Conservation (phyloP, 371 early-diverging fungal genomes). For the Fennellomyces sp. region DNA sequence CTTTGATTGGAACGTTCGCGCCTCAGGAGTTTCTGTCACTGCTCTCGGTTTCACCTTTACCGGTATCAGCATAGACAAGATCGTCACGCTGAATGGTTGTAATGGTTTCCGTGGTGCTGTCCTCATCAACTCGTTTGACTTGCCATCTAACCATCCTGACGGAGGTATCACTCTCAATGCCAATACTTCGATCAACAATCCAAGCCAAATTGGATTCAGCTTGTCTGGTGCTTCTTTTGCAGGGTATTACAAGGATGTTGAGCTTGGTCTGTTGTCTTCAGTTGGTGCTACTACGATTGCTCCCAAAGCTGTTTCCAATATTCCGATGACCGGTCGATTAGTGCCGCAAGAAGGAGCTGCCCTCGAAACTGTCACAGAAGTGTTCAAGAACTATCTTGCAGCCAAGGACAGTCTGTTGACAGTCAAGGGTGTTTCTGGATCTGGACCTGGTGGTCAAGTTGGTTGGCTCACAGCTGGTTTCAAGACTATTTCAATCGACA, state of each 20-base stretch:
- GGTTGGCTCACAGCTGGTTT: conserved; percentile 63
- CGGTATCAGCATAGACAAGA: conserved; percentile 58
- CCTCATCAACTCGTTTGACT: conserved; percentile 52
- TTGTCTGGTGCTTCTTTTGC: conserved; percentile 40
- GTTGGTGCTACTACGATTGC: conserved; percentile 38
- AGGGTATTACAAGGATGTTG: conserved; percentile 26
- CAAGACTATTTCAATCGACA: conserved; percentile 50
- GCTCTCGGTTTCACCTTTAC: conserved; percentile 61
- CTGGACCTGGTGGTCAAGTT: conserved; percentile 54
- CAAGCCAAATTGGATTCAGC: conserved; percentile 60
- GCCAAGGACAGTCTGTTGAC: conserved; percentile 49
- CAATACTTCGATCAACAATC: conserved; percentile 50
- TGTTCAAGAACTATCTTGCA: conserved; percentile 56
- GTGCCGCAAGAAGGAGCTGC: conserved; percentile 53
- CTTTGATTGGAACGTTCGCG: conserved; percentile 62
- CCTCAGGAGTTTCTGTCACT: conserved; percentile 51
- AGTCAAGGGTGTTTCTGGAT: conserved; percentile 57
- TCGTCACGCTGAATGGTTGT: conserved; percentile 54
- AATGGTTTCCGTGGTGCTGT: conserved; percentile 58
- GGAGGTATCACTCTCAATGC: conserved; percentile 61
- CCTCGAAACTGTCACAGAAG: conserved; percentile 50
- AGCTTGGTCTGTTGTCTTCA: conserved; percentile 39
- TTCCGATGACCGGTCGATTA: conserved; percentile 59
- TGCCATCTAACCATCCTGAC: conserved; percentile 58
- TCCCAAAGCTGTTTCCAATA: conserved; percentile 25